Conservation (phyloP, 225 moss, liverwort and hornwort genomes). For the Sphagnum contortum region DNA sequence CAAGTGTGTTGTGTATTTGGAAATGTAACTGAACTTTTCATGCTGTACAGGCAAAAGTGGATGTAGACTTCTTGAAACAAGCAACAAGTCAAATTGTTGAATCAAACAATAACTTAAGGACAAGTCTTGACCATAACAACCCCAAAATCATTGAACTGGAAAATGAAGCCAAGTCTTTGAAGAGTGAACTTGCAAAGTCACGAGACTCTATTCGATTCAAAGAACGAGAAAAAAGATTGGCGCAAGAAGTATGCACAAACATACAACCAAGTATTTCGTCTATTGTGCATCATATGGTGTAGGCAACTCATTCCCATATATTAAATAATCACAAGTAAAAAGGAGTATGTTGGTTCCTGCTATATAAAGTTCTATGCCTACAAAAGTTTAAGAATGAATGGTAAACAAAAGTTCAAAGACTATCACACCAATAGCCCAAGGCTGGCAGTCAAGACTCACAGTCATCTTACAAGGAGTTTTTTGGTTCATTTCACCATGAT, state of each 20-base stretch:
- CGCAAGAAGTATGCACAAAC: conserved; percentile 35
- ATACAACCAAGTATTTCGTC: no score
- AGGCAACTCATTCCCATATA: no score
- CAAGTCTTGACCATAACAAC: conserved; percentile 37
- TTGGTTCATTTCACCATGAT: no score
- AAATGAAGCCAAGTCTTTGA: conserved; percentile 50
- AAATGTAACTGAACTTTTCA: background rate
- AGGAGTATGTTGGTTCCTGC: no score
- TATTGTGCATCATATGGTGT: background rate
- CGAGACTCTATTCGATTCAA: conserved; percentile 54
- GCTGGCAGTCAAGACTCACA: no score
- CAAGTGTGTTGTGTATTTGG: background rate
- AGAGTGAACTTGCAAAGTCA: conserved; percentile 45
- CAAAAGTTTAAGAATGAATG: no score
- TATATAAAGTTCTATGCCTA: no score
- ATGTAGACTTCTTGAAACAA: conserved; percentile 54
- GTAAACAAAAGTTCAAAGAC: no score
- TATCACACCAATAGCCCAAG: no score
- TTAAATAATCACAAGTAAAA: no score
- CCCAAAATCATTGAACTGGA: conserved; percentile 47
- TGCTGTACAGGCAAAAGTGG: conserved; percentile 33
- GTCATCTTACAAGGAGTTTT: no score
- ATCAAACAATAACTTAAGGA: conserved; percentile 84
- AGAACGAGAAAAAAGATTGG: conserved; percentile 50
- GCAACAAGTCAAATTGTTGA: conserved; percentile 48